Conservation (phyloP, 1,284 basidiomycete genomes). For the Cryptococcus wingfieldii region DNA sequence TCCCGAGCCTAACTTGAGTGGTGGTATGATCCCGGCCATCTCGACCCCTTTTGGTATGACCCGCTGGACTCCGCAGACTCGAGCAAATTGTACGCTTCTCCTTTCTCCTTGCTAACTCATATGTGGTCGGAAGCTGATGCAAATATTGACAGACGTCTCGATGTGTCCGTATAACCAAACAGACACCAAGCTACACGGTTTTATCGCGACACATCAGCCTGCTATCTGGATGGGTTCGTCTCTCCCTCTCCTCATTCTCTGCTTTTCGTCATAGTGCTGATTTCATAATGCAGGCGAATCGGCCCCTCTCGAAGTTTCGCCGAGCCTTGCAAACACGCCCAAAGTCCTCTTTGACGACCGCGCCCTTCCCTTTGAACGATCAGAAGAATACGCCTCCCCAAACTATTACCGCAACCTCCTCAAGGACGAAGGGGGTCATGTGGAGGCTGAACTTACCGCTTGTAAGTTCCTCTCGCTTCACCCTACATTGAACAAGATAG, state of each 20-base stretch:
- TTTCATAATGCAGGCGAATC: constrained; percentile 53
- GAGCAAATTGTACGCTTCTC: constrained; percentile 31
- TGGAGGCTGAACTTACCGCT: constrained; percentile 64
- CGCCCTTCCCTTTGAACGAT: constrained; percentile 59
- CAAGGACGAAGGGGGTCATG: constrained; percentile 54
- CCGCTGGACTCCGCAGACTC: constrained; percentile 56
- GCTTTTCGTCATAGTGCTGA: neutral
- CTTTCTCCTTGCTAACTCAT: neutral
- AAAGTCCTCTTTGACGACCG: constrained; percentile 58
- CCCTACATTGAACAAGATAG: too few relatives aligned
- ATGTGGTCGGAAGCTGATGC: neutral
- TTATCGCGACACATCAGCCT: constrained; percentile 68
- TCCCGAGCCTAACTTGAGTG: constrained; percentile 34
- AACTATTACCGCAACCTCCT: constrained; percentile 66
- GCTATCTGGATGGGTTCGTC: constrained; percentile 79
- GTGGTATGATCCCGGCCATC: constrained; percentile 44
- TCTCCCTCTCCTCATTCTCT: neutral
- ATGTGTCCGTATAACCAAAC: constrained; percentile 73
- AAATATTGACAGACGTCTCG: constrained; percentile 55
- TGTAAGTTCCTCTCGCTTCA: constrained; percentile 52
- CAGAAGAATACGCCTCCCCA: constrained; percentile 60
- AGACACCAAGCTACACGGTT: constrained; percentile 62
- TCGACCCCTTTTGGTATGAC: constrained; percentile 79
- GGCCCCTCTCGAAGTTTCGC: constrained; percentile 61
- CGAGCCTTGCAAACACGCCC: constrained; percentile 57